phyloP scores from a whole-genome alignment of 1,284 basidiomycete genomes.

The Gomphus sp. region DNA sequence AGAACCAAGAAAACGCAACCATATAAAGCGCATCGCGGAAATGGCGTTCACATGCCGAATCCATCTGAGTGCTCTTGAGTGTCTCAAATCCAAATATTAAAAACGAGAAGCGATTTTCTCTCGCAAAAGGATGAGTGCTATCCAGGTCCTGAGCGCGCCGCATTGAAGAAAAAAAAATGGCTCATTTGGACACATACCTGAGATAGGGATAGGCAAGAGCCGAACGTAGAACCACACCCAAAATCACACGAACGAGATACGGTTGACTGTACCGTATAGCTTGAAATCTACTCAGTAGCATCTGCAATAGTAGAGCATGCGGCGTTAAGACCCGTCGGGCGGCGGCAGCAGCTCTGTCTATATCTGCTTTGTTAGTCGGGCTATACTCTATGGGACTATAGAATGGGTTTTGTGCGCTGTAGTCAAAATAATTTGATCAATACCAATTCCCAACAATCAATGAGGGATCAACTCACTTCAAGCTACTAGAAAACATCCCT shows the following conservation, averaged over 20 bases:
- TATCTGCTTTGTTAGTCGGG: slow-evolving; percentile 81
- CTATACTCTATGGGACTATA: slow-evolving; percentile 81
- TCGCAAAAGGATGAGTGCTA: slow-evolving; percentile 87
- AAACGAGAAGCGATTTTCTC: slow-evolving; percentile 85
- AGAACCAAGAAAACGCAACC: slow-evolving; percentile 88
- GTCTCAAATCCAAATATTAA: slow-evolving; percentile 91
- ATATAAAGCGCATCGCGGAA: slow-evolving; percentile 73
- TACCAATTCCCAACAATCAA: not conserved
- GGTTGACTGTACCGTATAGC: slow-evolving; percentile 85
- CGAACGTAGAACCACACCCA: slow-evolving; percentile 78
- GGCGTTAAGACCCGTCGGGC: slow-evolving; percentile 75
- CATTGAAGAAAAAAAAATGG: not conserved
- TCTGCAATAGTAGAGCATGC: slow-evolving; percentile 79
- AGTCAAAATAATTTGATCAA: slow-evolving; percentile 8
- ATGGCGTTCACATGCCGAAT: slow-evolving; percentile 73
- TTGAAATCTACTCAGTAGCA: slow-evolving; percentile 90
- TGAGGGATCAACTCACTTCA: slow-evolving; percentile 61
- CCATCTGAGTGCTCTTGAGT: slow-evolving; percentile 80
- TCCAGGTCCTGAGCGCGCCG: not conserved
- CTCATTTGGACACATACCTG: slow-evolving; percentile 42
- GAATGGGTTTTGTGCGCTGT: slow-evolving; percentile 83
- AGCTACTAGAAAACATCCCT: slow-evolving; percentile 73
- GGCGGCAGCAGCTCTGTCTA: slow-evolving; percentile 64
- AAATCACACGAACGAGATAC: slow-evolving; percentile 79
- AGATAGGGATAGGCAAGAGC: slow-evolving; percentile 55